Evolutionary conservation across 2,329 filamentous ascomycete species (phyloP), one percentile per base, ranked within the genome.

Genomic region (Claviceps pusilla): DNA sequence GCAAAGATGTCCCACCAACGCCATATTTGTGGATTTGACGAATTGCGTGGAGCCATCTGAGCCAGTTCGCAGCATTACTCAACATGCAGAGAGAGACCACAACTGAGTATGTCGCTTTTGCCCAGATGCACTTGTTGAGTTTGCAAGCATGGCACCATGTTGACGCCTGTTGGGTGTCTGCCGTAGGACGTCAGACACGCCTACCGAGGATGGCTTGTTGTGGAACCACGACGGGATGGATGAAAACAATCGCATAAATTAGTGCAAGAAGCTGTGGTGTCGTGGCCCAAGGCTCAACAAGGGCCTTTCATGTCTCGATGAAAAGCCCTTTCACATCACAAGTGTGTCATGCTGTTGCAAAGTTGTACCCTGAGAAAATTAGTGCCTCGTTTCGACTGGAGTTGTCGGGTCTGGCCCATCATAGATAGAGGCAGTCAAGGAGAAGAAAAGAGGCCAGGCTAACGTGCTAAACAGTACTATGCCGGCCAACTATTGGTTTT

Each of bases 141-240:
- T 39, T 29, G 48, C 35, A 51, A 51, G 45, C 45, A 47, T 31
- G 45, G 45, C 31, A 33, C 39, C 24, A 33, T 51, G 19, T 51
- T 45, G 50, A 33, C 50, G 50, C 45, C 42, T 53, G 19, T 37
- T 39, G 19, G 19, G 48, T 50, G 46, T 50, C 37, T 35, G 46
- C 37, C 7, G 52, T 31, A 54, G 46, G 51, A 45, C 35, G 24
- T 47, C 47, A 54, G 39, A 42, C 51, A 45, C 52, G 29, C 46
- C 47, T 45, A 16, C 47, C 28, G 19, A 42, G 16, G 28, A 19
- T 48, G 49, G 50, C 53, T 43, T 19, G 28, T 55, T 43, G 49
- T 55, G 49, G 31, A 48, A 55, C 49, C 45, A 37, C 53, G 39
- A 42, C 49, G 50, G 37, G n/a, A 54, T 24, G 28, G 43, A 46